A percentile compares a stretch with the other conserved stretches of the same genome.
phyloP scores from a whole-genome alignment of 108 stramenopile species.

The Pseudonitzschia multiseries region DNA sequence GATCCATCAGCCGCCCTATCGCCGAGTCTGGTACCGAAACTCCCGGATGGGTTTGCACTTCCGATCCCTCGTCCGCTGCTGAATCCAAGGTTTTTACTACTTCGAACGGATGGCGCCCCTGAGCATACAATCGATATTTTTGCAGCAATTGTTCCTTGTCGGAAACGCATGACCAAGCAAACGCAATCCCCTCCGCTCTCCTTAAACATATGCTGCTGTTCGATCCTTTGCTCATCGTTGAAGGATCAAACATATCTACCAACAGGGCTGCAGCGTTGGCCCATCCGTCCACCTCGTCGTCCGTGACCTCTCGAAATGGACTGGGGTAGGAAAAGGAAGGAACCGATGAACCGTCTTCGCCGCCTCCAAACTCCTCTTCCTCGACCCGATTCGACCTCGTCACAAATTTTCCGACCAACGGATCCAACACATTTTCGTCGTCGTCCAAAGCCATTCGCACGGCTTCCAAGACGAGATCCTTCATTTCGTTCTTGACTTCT shows the following conservation, averaged over 20 bases:
- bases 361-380: slow-evolving; percentile 16
- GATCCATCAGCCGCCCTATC: slow-evolving; percentile 22
- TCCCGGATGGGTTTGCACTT: neutral
- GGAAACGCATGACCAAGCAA: slow-evolving; percentile 59
- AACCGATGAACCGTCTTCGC: neutral
- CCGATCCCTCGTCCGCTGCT: slow-evolving; percentile 1
- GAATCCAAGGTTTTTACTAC: neutral
- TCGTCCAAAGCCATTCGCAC: slow-evolving; percentile 43
- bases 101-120: slow-evolving; percentile 4
- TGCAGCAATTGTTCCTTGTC: neutral
- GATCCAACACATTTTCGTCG: slow-evolving; percentile 67
- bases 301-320: slow-evolving; percentile 19
- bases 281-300: slow-evolving; percentile 29
- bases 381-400: slow-evolving; percentile 56
- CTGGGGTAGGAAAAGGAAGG: slow-evolving; percentile 41
- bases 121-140: slow-evolving; percentile 15
- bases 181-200: slow-evolving; percentile 74
- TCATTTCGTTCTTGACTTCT: slow-evolving; percentile 55
- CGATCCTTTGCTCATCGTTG: neutral
- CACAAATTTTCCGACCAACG: slow-evolving; percentile 63
- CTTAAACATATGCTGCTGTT: slow-evolving; percentile 42
- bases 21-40: neutral
- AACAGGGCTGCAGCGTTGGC: slow-evolving; percentile 37
- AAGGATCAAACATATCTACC: slow-evolving; percentile 20
- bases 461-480: slow-evolving; percentile 55